These are phyloP conservation scores for Trifolium dubium DNA, from an alignment of 306 rosid species.

Conservation along the genomic window DNA sequence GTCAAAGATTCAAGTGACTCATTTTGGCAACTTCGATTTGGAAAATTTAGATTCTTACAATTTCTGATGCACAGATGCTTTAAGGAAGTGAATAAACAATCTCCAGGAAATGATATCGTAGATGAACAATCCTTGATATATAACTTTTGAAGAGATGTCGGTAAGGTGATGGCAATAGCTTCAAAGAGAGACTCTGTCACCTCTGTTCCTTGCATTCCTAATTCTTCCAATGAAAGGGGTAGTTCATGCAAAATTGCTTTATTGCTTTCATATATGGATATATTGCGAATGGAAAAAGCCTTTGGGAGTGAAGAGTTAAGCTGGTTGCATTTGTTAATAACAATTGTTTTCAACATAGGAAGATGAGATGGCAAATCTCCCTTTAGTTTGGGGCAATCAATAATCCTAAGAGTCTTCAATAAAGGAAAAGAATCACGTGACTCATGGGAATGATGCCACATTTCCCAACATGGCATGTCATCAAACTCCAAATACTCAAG, in stretches of 20 bases:
- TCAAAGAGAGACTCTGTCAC: background rate
- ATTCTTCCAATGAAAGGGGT: background rate
- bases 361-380: conserved; percentile 11
- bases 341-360: background rate
- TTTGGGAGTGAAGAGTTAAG: background rate
- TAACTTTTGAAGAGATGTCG: background rate
- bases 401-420: background rate
- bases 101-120: too few species aligned
- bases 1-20: background rate
- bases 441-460: background rate
- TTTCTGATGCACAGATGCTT: too few species aligned
- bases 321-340: background rate
- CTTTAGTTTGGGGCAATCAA: background rate
- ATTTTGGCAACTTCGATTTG: too few species aligned
- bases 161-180: background rate
- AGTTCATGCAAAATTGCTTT: background rate
- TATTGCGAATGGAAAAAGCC: background rate
- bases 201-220: background rate
- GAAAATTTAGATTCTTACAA: too few species aligned
- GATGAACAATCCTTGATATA: too few species aligned
- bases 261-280: background rate
- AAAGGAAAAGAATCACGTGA: background rate
- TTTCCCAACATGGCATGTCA: background rate
- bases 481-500: background rate
- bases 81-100: too few species aligned